Percentiles rank a stretch among this genome's conserved stretches.
Conservation (phyloP, 2,329 filamentous ascomycete genomes). For the Fusarium sulawesiense region DNA sequence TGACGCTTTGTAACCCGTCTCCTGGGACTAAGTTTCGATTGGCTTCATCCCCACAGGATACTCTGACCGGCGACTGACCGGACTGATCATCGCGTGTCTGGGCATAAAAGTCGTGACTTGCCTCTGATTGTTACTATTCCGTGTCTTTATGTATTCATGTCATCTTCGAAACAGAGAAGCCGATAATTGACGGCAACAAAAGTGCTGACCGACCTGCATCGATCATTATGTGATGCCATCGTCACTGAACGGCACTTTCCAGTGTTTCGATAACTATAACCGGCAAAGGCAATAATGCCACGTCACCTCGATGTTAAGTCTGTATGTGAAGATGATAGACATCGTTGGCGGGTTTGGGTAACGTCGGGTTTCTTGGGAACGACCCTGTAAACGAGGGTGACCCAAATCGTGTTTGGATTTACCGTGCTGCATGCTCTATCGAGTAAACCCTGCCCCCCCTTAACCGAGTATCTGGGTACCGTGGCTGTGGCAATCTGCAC, state of each 20-base stretch:
- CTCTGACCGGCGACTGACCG: conserved; percentile 15
- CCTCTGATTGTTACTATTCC: neutral
- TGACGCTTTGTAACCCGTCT: conserved; percentile 42
- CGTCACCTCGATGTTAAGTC: conserved; percentile 35
- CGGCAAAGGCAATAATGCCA: conserved; percentile 36
- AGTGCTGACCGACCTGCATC: neutral
- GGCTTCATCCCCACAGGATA: conserved; percentile 41
- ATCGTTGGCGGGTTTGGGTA: conserved; percentile 17
- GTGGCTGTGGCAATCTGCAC: conserved; percentile 38
- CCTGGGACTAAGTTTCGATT: conserved; percentile 37
- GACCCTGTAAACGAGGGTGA: conserved; percentile 30
- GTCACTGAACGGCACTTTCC: conserved; percentile 31
- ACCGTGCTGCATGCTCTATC: conserved; percentile 42
- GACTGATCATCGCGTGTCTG: conserved; percentile 19
- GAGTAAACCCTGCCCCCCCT: conserved; percentile 37
- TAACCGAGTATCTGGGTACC: conserved; percentile 45
- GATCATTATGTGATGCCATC: conserved; percentile 24
- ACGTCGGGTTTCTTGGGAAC: conserved; percentile 17
- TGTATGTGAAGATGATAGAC: conserved; percentile 9
- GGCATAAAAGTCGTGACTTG: conserved; percentile 13
- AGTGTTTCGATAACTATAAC: conserved; percentile 29
- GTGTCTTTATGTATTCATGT: neutral
- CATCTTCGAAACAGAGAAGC: neutral
- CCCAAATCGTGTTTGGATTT: conserved; percentile 42
- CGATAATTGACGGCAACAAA: neutral